Evolutionary conservation across 2,329 filamentous ascomycete species (phyloP), one percentile per base, ranked within the genome.

Genomic region (Colletotrichum eleusines): DNA sequence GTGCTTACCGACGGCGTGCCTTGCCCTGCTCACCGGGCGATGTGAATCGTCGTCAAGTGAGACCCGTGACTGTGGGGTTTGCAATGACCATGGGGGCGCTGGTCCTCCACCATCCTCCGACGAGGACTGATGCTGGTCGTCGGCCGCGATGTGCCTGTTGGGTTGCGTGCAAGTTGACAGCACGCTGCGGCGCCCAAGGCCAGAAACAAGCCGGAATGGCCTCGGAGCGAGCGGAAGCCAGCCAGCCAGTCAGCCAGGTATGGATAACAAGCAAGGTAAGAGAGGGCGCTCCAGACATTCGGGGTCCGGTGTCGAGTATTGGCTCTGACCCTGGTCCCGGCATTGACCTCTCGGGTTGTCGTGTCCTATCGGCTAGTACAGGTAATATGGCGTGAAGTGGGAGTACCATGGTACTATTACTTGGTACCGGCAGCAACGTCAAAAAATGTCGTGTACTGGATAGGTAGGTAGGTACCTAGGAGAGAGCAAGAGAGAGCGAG

Each of bases 271-370:
- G 54, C 35, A 35, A 33, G 12, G 14, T 28, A 31, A 35, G 44
- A 44, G 58, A 58, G 26, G 42, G 28, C 31, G 51, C 44, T 38
- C 44, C 63, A 58, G 38, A 53, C 44, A 60, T 58, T 42, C 42
- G 35, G 63, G 54, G 63, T 55, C 57, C 50, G 50, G 48, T n/a
- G 50, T 28, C 42, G 63, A 61, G 58, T 42, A 38, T 50, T 35
- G 31, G 67, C 67, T 67, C 55, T 62, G 67, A 70, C 67, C 67
- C 67, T 67, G 55, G 55, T 26, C 61, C 66, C 54, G 54, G 67
- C 57, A 65, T 31, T 61, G 57, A 57, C 54, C 59, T 48, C 63
- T 67, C 64, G 67, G 63, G 50, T 42, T 67, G 67, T 67, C 63
- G 66, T 61, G 35, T 61, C 48, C 55, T 38, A 40, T 66, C 46